A percentile compares a stretch with the other conserved stretches of the same genome.
phyloP scores from a whole-genome alignment of 2,329 filamentous ascomycete species.

The Ophiognomonia clavigignenti-juglandacearum region DNA sequence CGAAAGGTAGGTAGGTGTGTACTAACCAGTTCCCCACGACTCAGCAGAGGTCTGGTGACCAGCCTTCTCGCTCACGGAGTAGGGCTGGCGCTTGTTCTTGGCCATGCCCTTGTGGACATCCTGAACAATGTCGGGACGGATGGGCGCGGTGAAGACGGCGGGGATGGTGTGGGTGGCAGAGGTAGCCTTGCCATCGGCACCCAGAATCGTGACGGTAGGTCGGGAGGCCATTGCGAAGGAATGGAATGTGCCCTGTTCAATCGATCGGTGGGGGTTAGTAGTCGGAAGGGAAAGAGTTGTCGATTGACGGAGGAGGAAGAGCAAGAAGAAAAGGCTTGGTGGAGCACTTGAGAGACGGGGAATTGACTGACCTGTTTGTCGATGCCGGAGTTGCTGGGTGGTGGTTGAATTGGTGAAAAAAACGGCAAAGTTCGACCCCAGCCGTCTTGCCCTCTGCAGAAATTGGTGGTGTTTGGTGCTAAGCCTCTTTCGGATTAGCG shows the following conservation, averaged over 20 bases:
- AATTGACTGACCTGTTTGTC: not conserved
- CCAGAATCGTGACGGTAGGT: slow-evolving; percentile 96
- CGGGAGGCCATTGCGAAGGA: slow-evolving; percentile 80
- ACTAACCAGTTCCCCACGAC: slow-evolving; percentile 98
- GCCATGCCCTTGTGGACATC: slow-evolving; percentile 98
- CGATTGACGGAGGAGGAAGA: not conserved
- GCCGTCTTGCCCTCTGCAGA: not conserved
- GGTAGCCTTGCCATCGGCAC: slow-evolving; percentile 89
- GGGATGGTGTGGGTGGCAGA: slow-evolving; percentile 88
- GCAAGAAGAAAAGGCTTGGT: not conserved
- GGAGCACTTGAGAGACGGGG: not conserved
- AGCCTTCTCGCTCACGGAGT: slow-evolving; percentile 99
- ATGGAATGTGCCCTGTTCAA: slow-evolving; percentile 25
- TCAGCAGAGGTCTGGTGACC: slow-evolving; percentile 99
- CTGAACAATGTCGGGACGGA: slow-evolving; percentile 99
- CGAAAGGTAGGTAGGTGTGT: slow-evolving; percentile 14
- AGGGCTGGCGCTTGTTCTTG: slow-evolving; percentile 99
- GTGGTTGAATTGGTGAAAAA: not conserved
- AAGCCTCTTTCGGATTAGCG: not conserved
- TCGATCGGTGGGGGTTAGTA: slow-evolving; percentile 4
- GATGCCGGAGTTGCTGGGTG: not conserved
- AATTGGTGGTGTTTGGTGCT: not conserved
- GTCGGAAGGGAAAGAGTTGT: not conserved
- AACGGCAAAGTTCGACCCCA: not conserved
- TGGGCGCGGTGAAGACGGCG: slow-evolving; percentile 93